phyloP scores from a whole-genome alignment of 2,329 filamentous ascomycete species.

The Phyllosticta ampelicida region DNA sequence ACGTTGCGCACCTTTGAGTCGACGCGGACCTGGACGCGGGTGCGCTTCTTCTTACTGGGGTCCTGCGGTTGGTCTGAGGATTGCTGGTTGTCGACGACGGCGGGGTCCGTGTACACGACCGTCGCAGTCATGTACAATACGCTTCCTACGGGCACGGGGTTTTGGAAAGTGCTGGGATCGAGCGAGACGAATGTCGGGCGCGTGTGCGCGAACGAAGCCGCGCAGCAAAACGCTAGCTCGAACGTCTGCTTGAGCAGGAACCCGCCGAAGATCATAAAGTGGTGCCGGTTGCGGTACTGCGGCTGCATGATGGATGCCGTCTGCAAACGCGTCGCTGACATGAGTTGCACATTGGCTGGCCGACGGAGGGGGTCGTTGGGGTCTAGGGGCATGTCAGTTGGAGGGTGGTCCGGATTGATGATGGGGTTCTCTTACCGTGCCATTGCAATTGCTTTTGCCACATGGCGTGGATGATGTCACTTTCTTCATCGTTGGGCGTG shows the following conservation, averaged over 20 bases:
- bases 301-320: conserved; percentile 68
- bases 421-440: conserved; percentile 33
- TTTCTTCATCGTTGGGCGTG: conserved; percentile 60
- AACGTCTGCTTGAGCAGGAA: conserved; percentile 66
- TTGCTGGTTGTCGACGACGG: conserved; percentile 25
- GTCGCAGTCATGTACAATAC: conserved; percentile 64
- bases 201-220: conserved; percentile 57
- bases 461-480: conserved; percentile 60
- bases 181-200: conserved; percentile 61
- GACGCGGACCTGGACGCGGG: conserved; percentile 58
- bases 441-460: conserved; percentile 60
- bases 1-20: conserved; percentile 63
- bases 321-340: conserved; percentile 52
- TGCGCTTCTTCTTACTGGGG: conserved; percentile 34
- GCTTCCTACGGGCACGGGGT: conserved; percentile 63
- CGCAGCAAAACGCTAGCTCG: conserved; percentile 66
- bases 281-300: conserved; percentile 57
- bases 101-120: conserved; percentile 60
- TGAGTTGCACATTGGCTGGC: conserved; percentile 49
- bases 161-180: conserved; percentile 64
- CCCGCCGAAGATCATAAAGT: conserved; percentile 71
- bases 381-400: conserved; percentile 26
- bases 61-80: conserved; percentile 21
- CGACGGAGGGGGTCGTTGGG: conserved; percentile 44
- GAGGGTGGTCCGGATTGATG: background rate